Conservation (phyloP, 1,284 basidiomycete genomes). For the Pholiota adiposa region DNA sequence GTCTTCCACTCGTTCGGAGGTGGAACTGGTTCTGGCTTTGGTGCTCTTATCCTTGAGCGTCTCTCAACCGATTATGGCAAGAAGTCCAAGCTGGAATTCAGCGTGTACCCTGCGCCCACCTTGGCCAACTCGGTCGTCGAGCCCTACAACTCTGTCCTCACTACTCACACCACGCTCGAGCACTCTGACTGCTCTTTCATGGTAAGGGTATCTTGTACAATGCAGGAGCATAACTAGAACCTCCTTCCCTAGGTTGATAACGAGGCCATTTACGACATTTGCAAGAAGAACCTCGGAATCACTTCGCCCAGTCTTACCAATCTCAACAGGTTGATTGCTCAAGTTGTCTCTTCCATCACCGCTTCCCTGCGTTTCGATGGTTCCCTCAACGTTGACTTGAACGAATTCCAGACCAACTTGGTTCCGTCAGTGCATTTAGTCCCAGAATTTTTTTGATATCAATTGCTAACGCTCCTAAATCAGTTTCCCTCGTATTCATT, state of each 20-base stretch:
- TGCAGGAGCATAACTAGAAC: not conserved
- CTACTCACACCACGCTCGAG: conserved; percentile 98
- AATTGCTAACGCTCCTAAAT: conserved; percentile 12
- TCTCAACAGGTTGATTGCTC: conserved; percentile 95
- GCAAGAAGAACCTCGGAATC: conserved; percentile 94
- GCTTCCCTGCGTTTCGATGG: conserved; percentile 98
- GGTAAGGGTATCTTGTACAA: conserved; percentile 47
- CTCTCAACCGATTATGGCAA: conserved; percentile 99
- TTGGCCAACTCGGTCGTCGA: conserved; percentile 98
- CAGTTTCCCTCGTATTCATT: conserved; percentile 96
- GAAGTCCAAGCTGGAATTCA: conserved; percentile 99
- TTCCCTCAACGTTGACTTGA: conserved; percentile 96
- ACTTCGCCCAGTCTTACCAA: conserved; percentile 91
- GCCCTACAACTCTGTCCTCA: conserved; percentile 99
- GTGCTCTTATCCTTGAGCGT: conserved; percentile 95
- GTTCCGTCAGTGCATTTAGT: conserved; percentile 73
- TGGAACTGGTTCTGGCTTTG: conserved; percentile 99
- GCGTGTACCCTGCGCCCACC: conserved; percentile 94
- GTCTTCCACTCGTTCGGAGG: conserved; percentile 99
- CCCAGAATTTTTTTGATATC: conserved; percentile 7
- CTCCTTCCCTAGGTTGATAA: conserved; percentile 79
- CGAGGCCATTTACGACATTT: conserved; percentile 98
- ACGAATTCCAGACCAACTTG: conserved; percentile 99
- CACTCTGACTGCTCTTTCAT: conserved; percentile 99
- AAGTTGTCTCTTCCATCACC: conserved; percentile 97